Percentiles rank a stretch among this genome's conserved stretches.
phyloP scores from a whole-genome alignment of 2,329 filamentous ascomycete genomes.

The Ophiostoma triangulosporum region DNA sequence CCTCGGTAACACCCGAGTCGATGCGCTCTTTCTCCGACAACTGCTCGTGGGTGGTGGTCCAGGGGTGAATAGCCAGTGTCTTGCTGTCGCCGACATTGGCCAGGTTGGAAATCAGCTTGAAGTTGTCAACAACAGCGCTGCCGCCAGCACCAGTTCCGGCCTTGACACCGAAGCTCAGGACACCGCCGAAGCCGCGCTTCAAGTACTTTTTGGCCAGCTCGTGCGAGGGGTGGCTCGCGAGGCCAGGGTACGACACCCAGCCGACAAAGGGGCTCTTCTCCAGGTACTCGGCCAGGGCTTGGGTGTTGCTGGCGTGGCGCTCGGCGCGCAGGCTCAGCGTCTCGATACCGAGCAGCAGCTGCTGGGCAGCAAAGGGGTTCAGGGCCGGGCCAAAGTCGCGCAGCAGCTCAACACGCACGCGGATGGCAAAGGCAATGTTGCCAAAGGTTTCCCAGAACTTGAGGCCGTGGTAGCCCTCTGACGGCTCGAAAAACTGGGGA shows the following conservation, averaged over 20 bases:
- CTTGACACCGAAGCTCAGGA: conserved; percentile 87
- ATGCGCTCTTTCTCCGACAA: conserved; percentile 68
- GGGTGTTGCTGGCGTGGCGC: conserved; percentile 72
- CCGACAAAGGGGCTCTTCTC: conserved; percentile 70
- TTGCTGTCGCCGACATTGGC: conserved; percentile 95
- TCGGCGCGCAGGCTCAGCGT: conserved; percentile 79
- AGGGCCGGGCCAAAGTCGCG: conserved; percentile 73
- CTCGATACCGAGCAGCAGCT: conserved; percentile 78
- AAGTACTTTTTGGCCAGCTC: conserved; percentile 77
- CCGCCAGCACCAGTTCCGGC: conserved; percentile 65
- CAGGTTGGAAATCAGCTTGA: conserved; percentile 90
- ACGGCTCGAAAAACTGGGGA: conserved; percentile 82
- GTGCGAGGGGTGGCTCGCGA: conserved; percentile 71
- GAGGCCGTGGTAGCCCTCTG: conserved; percentile 80
- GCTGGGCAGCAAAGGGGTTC: conserved; percentile 86
- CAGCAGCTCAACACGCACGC: conserved; percentile 77
- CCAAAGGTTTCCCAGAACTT: conserved; percentile 94
- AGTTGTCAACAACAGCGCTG: conserved; percentile 77
- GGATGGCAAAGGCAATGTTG: conserved; percentile 65
- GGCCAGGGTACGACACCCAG: conserved; percentile 90
- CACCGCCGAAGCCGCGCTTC: conserved; percentile 71
- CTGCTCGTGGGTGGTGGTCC: conserved; percentile 92
- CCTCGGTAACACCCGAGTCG: conserved; percentile 72
- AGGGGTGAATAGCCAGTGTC: conserved; percentile 88
- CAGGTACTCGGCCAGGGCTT: conserved; percentile 69